Base-by-base conservation (phyloP, 2,329 filamentous ascomycete genomes). In the Rhynchosporium agropyri region DNA sequence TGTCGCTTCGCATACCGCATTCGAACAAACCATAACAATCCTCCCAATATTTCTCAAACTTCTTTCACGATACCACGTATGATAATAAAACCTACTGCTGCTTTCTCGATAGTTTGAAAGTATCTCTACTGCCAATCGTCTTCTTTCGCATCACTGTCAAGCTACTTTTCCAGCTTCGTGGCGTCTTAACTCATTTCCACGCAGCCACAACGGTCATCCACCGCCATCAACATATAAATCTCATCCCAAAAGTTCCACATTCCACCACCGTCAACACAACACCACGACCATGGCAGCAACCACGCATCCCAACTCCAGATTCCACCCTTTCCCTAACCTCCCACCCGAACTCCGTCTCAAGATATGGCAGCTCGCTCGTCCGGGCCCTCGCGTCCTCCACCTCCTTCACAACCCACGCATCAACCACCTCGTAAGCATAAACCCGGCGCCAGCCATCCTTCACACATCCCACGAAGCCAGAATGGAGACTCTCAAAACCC, bases 261-360 rank as follows among this genome's bases (percentile, higher is more conserved):
- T 20, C 42, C 10, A 43, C 42, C 7, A 43, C 6, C 10, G 12
- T n/a, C 10, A 15, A 9, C 12, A 15, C 13, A 3, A 6, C 6
- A 28, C n/a, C 5, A 48, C 20, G 20, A 48, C 9, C 20, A 48
- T 46, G 54, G 20, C 20, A 46, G 1, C 42, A 12, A 42, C 36
- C 36, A 43, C 53, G 20, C 9, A 8, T 48, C 45, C 33, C 20
- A 10, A 29, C 33, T 15, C 10, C 13, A 42, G 15, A 28, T 58
- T 58, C 42, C 20, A 45, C 13, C 28, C 10, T 20, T 58, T 58
- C 28, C 26, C 38, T 8, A 33, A 3, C 3, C 40, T 58, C n/a
- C 38, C 54, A 2, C 33, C 29, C 4, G 54, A 58, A 20, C 40
- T 58, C 7, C 38, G 54, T 31, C 42, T 58, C 20, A 58, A 45